Evolutionary conservation across 257 asterid genomes (phyloP), one percentile per base, ranked within the genome.

Genomic region (Osmanthus fragrans): DNA sequence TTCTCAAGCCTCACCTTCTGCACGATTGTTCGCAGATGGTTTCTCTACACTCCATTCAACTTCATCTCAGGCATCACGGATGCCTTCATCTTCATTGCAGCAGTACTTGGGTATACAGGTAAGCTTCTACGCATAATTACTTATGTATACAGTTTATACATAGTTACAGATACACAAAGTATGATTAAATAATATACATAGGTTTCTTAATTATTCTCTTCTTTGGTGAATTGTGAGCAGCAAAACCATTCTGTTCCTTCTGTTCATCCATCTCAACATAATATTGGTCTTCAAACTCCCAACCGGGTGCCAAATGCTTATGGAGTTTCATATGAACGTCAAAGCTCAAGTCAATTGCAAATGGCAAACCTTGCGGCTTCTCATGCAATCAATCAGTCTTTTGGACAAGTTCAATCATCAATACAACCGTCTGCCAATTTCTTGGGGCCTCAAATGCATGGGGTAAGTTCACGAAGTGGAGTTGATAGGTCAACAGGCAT

Each of bases 61-160:
- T 81, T 76, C 77, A 70, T 80, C 69, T 76, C 89, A 75, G 73
- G 70, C 39, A 40, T 74, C 85, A 10, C 84, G 76, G 76, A 67
- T 42, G 77, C 49, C 85, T 66, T 72, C 88, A n/a, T 70, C 92
- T 76, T 66, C 81, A 7, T 33, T 76, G 77, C 85, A 71, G 56
- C 93, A 85, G 74, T 78, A 68, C 51, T 54, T 78, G 27, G 40
- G 37, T 77, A n/a, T 79, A 47, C 91, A 70, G 92, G 91, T 90
- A 82, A 51, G 34, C 72, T 60, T 63, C 11, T 16, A 4, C n/a
- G 60, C 19, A 12, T 65, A 37, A 66, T 16, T 5, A 45, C 36
- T 4, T 80, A 39, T 4, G 16, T 73, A 47, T 4, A 12, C 23
- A n/a, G 19, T 27, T 27, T 51, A 21, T 33, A n/a, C 9, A 42